Conservation (phyloP, 2,329 filamentous ascomycete species). For the Graphilbum ipis-grandicollis region DNA sequence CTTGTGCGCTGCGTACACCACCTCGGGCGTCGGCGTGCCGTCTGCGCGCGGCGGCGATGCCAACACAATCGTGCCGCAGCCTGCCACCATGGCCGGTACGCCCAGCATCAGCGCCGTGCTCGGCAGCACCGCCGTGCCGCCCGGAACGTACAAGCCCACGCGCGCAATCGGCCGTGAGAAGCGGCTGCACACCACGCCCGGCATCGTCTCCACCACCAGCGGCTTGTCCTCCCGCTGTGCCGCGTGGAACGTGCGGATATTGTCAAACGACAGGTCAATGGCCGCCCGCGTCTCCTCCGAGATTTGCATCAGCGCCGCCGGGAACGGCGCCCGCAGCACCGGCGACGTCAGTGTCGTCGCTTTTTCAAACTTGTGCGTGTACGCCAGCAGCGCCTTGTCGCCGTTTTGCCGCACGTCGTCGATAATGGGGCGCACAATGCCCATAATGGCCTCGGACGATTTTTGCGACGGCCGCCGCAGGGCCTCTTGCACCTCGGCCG, state of each 20-base stretch:
- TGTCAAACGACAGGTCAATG: constrained; percentile 88
- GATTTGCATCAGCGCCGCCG: constrained; percentile 69
- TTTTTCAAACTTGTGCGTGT: constrained; percentile 97
- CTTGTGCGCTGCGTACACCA: constrained; percentile 95
- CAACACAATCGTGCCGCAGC: constrained; percentile 86
- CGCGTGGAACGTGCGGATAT: constrained; percentile 85
- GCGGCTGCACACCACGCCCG: constrained; percentile 83
- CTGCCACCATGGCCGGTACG: constrained; percentile 92
- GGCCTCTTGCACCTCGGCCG: constrained; percentile 50
- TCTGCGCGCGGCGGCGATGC: constrained; percentile 82
- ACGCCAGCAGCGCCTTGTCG: constrained; percentile 75
- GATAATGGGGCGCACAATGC: constrained; percentile 82
- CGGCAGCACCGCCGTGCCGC: constrained; percentile 90
- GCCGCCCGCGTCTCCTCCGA: constrained; percentile 69
- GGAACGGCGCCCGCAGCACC: constrained; percentile 80
- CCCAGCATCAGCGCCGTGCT: constrained; percentile 96
- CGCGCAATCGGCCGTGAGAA: constrained; percentile 86
- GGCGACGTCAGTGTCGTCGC: constrained; percentile 80
- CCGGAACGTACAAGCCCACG: constrained; percentile 91
- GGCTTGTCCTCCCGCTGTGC: constrained; percentile 76
- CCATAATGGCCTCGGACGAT: constrained; percentile 85
- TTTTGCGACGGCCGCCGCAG: constrained; percentile 84
- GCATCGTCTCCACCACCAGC: constrained; percentile 89
- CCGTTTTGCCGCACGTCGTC: constrained; percentile 69
- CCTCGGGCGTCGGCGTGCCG: constrained; percentile 84